Base-by-base conservation (phyloP, 352 stramenopile species). In the Pythium apleroticum region DNA sequence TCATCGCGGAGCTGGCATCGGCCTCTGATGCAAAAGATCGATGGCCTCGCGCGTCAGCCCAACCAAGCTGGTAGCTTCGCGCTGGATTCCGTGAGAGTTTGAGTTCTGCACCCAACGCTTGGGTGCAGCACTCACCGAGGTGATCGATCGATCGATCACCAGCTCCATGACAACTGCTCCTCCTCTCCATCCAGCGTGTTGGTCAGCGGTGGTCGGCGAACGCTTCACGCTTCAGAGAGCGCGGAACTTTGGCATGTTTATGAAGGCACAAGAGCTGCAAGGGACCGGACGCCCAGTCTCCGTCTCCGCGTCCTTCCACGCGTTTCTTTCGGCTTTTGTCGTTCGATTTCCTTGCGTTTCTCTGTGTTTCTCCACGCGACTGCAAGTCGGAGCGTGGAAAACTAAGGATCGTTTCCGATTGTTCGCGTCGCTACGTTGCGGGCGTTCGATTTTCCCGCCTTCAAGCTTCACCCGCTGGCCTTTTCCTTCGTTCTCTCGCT, bases 401-500 rank as follows among this genome's bases (percentile, higher is more conserved):
- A 2, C n/a, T 22, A 0, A 7, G 43, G 43, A 50, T 50, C 20
- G 12, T 22, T 7, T 20, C 43, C 43, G 43, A 50, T 27, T 50
- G 43, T 50, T 50, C 43, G n/a, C 17, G 43, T 50, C 43, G 43
- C 43, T 11, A 15, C 43, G 43, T 50, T 50, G 43, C 14, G 43
- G n/a, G 8, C n/a, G n/a, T 50, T 50, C 43, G 17, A 50, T 50
- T 17, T 50, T 27, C 43, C 43, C 3, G 43, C 20, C 43, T 50
- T 50, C 43, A 50, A 50, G 17, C 20, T 25, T 6, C 43, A 27
- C 43, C n/a, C 12, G 43, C 43, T 50, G 43, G 43, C 20, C 43
- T 27, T 50, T 50, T 50, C 43, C 43, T 50, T 50, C 43, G 15
- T 50, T 50, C 43, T 50, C 43, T 28, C 43, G 43, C 43, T 50